phyloP scores from a whole-genome alignment of 805 yeast genomes.

The Kodamaea leandrae region DNA sequence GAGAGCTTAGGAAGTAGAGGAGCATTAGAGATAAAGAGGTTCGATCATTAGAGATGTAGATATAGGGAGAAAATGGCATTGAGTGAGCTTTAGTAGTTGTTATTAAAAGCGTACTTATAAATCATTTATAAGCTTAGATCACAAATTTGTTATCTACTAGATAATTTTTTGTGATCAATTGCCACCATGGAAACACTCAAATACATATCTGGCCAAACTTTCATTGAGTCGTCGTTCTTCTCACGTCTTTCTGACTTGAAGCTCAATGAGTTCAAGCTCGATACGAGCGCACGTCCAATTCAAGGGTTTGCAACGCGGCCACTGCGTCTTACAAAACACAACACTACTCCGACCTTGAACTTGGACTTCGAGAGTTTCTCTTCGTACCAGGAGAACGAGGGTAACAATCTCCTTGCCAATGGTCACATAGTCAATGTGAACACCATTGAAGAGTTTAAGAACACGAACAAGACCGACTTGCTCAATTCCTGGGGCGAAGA shows the following conservation, averaged over 20 bases:
- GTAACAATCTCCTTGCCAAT: conserved; percentile 14
- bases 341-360: conserved; percentile 33
- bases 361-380: conserved; percentile 34
- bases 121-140: neutral
- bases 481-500: conserved; percentile 41
- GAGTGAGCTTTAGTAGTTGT: no score
- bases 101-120: no score
- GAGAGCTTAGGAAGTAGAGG: neutral
- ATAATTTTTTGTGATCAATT: no score
- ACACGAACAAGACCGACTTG: conserved; percentile 58
- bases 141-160: neutral
- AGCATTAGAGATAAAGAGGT: no score
- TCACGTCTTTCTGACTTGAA: conserved; percentile 69
- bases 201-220: conserved; percentile 59
- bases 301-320: conserved; percentile 44
- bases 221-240: conserved; percentile 86
- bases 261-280: conserved; percentile 68
- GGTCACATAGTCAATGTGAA: conserved; percentile 55
- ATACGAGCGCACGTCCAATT: conserved; percentile 44
- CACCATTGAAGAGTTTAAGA: conserved; percentile 82
- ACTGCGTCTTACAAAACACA: conserved; percentile 31
- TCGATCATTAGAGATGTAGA: no score
- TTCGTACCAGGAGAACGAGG: neutral
- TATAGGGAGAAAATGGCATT: no score
- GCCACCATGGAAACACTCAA: conserved; percentile 5